Base-by-base conservation (phyloP, 768 basidiomycete genomes). In the Mycena amicta region DNA sequence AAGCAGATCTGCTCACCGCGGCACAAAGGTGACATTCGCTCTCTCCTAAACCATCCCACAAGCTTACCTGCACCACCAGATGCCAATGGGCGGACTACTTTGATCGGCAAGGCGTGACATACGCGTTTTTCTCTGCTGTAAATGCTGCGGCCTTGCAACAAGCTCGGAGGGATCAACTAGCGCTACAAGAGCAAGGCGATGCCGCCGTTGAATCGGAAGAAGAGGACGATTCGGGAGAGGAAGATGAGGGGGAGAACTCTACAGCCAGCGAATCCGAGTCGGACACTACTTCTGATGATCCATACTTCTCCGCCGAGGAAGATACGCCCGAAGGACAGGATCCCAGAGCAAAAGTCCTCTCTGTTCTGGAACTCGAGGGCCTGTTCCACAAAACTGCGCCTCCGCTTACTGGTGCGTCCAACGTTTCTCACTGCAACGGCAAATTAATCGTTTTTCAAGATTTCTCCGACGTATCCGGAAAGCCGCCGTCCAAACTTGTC, bases 111-210 rank as follows among this genome's bases (percentile, higher is more conserved):
- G 81, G 82, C 6, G 77, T 95, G 41, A 81, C 79, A 57, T 97
- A 92, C 67, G 94, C 92, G 0, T 96, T 99, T 70, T 96, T 95
- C 76, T 95, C 97, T 5, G 95, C 97, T 5, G 83, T 91, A 12
- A 90, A 92, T 74, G 93, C 93, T 26, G 79, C 86, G 3, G 93
- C 93, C 23, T 67, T 94, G 33, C 96, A 98, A 58, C 83, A 92
- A 70, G 87, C 85, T 54, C 78, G 87, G 47, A 72, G 83, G 66
- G 84, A 86, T 50, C 79, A 80, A 70, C 70, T 18, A 72, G 72
- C 33, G 61, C 66, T 15, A 69, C 69, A 51, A 23, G 53, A 58
- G 28, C 28, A 49, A 22, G 30, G 27, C 16, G 57, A 61, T 23
- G 58, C 39, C 28, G 31, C 26, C 4, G 43, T 50, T 37, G 59